A percentile compares a stretch with the other conserved stretches of the same genome.
phyloP scores from a whole-genome alignment of 306 rosid genomes.

The Ormosia semicastrata region DNA sequence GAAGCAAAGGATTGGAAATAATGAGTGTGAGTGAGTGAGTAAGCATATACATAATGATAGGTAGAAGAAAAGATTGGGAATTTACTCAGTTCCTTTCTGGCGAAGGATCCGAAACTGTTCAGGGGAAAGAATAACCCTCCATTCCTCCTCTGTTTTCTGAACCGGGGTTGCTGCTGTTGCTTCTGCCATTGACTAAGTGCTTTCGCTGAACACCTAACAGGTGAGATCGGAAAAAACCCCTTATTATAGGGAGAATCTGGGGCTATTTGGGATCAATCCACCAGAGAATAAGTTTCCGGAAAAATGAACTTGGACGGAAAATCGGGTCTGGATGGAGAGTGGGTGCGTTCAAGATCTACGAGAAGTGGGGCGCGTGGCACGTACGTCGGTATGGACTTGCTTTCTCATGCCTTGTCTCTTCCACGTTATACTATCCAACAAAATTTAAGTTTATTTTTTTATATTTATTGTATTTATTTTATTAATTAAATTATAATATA shows the following conservation, averaged over 20 bases:
- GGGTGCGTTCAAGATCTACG: neutral
- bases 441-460: too few relatives aligned
- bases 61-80: neutral
- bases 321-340: neutral
- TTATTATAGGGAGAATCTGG: neutral
- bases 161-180: slow-evolving; percentile 31
- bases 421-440: too few relatives aligned
- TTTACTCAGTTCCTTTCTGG: slow-evolving; percentile 75
- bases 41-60: neutral
- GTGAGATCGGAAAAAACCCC: too few relatives aligned
- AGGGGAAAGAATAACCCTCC: slow-evolving; percentile 75
- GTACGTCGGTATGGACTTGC: neutral
- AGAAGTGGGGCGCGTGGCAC: neutral
- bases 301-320: slow-evolving; percentile 48
- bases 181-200: slow-evolving; percentile 25
- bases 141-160: slow-evolving; percentile 71
- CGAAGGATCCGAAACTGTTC: slow-evolving; percentile 87
- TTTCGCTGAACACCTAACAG: neutral
- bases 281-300: neutral
- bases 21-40: neutral
- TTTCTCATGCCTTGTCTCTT: neutral
- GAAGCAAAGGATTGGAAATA: neutral
- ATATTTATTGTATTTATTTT: too few relatives aligned
- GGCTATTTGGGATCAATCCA: neutral
- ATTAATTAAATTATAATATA: too few relatives aligned